Percentiles rank a stretch among this genome's conserved stretches.
Conservation (phyloP, 1,139 yeast genomes). For the Debaryomyces sp. region DNA sequence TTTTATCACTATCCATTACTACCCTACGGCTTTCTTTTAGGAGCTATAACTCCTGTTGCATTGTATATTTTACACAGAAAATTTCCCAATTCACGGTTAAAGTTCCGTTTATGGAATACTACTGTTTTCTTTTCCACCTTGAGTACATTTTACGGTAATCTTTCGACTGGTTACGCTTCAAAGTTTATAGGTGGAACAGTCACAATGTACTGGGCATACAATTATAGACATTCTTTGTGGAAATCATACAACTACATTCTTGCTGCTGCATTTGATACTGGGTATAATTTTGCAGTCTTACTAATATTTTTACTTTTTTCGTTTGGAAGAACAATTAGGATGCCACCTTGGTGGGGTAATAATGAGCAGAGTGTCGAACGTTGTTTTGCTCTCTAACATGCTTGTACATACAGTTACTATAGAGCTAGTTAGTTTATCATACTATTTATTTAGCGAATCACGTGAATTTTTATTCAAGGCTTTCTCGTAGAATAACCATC, state of each 20-base stretch:
- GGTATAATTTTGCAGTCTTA: constrained; percentile 45
- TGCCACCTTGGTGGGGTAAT: constrained; percentile 57
- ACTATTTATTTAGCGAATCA: background rate
- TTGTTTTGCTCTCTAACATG: constrained; percentile 33
- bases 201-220: constrained; percentile 47
- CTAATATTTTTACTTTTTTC: constrained; percentile 40
- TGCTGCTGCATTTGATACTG: constrained; percentile 55
- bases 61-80: constrained; percentile 32
- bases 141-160: constrained; percentile 51
- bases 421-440: background rate
- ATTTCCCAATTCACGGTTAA: constrained; percentile 18
- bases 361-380: constrained; percentile 43
- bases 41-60: constrained; percentile 38
- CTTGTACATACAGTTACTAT: background rate
- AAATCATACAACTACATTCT: constrained; percentile 47
- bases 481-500: background rate
- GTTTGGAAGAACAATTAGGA: constrained; percentile 28
- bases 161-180: constrained; percentile 53
- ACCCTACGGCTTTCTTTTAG: constrained; percentile 48
- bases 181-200: constrained; percentile 49
- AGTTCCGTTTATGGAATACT: constrained; percentile 47
- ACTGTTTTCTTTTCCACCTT: constrained; percentile 52
- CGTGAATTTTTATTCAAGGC: background rate
- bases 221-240: constrained; percentile 41
- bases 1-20: constrained; percentile 42